Percentiles rank a stretch among this genome's conserved stretches.
Conservation (phyloP, 345 rosid species). For the Citrus sp. region DNA sequence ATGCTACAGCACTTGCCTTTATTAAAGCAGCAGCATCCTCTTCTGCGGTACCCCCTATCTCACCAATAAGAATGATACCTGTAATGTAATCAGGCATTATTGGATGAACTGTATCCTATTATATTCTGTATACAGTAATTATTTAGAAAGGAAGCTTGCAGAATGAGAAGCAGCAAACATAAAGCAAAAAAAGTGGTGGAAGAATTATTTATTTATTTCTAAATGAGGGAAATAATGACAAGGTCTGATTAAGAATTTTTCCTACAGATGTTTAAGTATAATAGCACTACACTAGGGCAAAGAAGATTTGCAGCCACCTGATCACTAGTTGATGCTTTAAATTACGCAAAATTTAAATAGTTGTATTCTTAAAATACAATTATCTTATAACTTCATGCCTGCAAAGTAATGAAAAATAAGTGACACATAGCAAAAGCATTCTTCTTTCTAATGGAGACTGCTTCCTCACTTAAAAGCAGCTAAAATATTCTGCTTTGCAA, state of each 20-base stretch:
- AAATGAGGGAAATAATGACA: not conserved
- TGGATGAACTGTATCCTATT: not conserved
- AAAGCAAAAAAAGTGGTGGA: not conserved
- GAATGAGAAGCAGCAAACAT: not conserved
- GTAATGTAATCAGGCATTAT: slow-evolving; percentile 9
- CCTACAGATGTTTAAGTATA: not conserved
- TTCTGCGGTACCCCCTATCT: slow-evolving; percentile 97
- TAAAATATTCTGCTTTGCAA: too few relatives aligned
- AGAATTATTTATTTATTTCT: not conserved
- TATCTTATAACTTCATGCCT: too few relatives aligned
- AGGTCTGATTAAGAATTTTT: not conserved
- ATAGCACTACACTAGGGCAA: not conserved
- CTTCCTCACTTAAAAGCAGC: too few relatives aligned
- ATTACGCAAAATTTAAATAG: too few relatives aligned
- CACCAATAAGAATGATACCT: slow-evolving; percentile 92
- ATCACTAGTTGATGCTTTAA: not conserved
- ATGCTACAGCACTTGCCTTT: slow-evolving; percentile 39
- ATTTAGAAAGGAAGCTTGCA: not conserved
- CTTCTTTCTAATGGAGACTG: too few relatives aligned
- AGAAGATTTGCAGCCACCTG: not conserved
- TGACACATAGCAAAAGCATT: too few relatives aligned
- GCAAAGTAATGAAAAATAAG: too few relatives aligned
- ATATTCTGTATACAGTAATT: not conserved
- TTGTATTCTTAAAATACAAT: not conserved
- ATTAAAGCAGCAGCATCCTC: slow-evolving; percentile 93